Evolutionary conservation across 2,329 filamentous ascomycete species (phyloP), one percentile per base, ranked within the genome.

Genomic region (Scedosporium minutisporum): DNA sequence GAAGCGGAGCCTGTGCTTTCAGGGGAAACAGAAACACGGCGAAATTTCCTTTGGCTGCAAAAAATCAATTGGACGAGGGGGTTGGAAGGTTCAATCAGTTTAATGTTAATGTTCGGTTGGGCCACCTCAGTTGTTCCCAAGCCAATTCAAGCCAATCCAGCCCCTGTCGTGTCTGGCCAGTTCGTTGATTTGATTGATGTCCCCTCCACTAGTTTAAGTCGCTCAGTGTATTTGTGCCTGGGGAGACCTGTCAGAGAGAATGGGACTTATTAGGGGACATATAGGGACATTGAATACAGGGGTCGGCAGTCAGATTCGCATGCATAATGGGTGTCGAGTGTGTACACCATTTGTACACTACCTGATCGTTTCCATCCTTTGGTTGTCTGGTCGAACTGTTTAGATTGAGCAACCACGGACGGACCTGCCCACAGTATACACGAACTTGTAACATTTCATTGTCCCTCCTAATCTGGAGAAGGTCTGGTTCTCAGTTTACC

Each of bases 1-100:
- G 63, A 66, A 67, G 65, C 65, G 66, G 62, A 66, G 64, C 65
- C 65, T 65, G 59, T 62, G 62, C 62, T 58, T 62, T 65, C 66
- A 67, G 66, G 66, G 66, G 66, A 67, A 67, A 63, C 65, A 63
- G 66, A 67, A 67, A 63, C 65, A 63, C 65, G 64, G 64, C 64
- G 62, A 66, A 62, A 58, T 62, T 62, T 62, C 53, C 55, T 62
- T 23, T 46, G 33, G 44, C 27, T 57, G 60, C 60, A 62, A 57
- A 57, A 60, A 62, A 62, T 58, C 29, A 58, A 58, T 46, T 42
- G 58, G 58, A 41, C 29, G 58, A 23, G 27, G 53, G 25, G 61
- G 53, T 63, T 51, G 42, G 41, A 44, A 16, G 55, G 48, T 42
- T 33, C 41, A 42, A 29, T 38, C 29, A 33, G 46, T 60, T 60